Percentiles rank a stretch among this genome's conserved stretches.
phyloP scores from a whole-genome alignment of 805 yeast species.

The Ogataea sp. region DNA sequence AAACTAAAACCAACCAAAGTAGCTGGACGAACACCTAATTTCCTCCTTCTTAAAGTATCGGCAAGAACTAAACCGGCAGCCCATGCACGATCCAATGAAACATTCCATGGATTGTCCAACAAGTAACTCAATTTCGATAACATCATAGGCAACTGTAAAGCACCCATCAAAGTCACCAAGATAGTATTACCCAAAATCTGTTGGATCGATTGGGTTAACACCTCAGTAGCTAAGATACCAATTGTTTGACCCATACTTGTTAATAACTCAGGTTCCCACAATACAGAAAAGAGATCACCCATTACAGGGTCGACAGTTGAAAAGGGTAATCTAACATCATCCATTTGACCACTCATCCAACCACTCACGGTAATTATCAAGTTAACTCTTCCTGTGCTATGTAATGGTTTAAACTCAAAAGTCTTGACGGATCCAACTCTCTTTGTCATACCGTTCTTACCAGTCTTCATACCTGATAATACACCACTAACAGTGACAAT shows the following conservation, averaged over 20 bases:
- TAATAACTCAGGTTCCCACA: constrained; percentile 99
- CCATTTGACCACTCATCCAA: constrained; percentile 94
- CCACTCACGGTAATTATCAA: constrained; percentile 87
- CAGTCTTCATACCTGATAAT: constrained; percentile 84
- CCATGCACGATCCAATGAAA: constrained; percentile 96
- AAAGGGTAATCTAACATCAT: constrained; percentile 94
- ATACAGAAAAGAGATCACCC: constrained; percentile 88
- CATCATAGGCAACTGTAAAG: constrained; percentile 88
- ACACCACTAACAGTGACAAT: constrained; percentile 89
- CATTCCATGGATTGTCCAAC: constrained; percentile 97
- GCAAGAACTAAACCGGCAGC: constrained; percentile 87
- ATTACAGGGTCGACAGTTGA: constrained; percentile 95
- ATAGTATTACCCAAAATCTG: constrained; percentile 91
- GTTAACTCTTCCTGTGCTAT: constrained; percentile 82
- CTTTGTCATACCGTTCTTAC: constrained; percentile 73
- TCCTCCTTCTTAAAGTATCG: constrained; percentile 79
- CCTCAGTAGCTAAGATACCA: constrained; percentile 86
- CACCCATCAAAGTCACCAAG: constrained; percentile 83
- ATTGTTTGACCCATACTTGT: constrained; percentile 95
- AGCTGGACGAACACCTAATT: constrained; percentile 86
- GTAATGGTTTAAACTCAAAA: constrained; percentile 88
- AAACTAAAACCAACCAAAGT: constrained; percentile 89
- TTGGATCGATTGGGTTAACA: constrained; percentile 86
- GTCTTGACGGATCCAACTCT: constrained; percentile 90
- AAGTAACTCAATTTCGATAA: constrained; percentile 82